A percentile compares a stretch with the other conserved stretches of the same genome.
Conservation (phyloP, 2,329 filamentous ascomycete species). For the Fusarium dlaminii region DNA sequence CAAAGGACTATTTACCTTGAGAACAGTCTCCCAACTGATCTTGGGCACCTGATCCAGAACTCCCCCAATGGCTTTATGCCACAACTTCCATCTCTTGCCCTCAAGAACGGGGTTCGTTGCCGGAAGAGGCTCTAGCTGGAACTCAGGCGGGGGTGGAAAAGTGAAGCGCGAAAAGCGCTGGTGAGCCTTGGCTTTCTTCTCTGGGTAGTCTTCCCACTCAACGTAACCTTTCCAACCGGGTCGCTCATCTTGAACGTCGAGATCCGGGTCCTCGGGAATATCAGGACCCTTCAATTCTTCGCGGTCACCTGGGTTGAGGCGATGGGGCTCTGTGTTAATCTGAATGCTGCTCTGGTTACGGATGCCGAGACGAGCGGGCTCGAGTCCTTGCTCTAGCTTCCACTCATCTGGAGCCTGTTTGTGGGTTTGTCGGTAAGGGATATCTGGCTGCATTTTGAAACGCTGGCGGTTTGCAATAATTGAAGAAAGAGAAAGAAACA, state of each 20-base stretch:
- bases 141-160: conserved; percentile 58
- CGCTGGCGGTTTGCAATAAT: rapidly evolving
- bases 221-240: conserved; percentile 62
- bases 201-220: conserved; percentile 75
- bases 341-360: conserved; percentile 9
- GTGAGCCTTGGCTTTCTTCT: conserved; percentile 69
- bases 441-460: not conserved
- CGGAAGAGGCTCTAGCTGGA: conserved; percentile 64
- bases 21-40: conserved; percentile 65
- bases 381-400: conserved; percentile 62
- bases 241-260: conserved; percentile 39
- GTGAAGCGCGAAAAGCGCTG: conserved; percentile 53
- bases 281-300: not conserved
- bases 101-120: conserved; percentile 65
- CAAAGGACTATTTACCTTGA: conserved; percentile 39
- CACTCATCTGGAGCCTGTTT: conserved; percentile 55
- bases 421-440: not conserved
- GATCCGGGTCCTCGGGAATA: conserved; percentile 46
- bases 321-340: not conserved
- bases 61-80: conserved; percentile 60
- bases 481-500: too few species aligned
- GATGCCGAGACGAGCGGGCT: conserved; percentile 45
- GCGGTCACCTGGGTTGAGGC: not conserved
- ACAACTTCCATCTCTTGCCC: conserved; percentile 66
- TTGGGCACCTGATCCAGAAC: conserved; percentile 59